Percentiles rank a stretch among this genome's conserved stretches.
Conservation (phyloP, 345 rosid genomes). For the Fremontodendron californicum region DNA sequence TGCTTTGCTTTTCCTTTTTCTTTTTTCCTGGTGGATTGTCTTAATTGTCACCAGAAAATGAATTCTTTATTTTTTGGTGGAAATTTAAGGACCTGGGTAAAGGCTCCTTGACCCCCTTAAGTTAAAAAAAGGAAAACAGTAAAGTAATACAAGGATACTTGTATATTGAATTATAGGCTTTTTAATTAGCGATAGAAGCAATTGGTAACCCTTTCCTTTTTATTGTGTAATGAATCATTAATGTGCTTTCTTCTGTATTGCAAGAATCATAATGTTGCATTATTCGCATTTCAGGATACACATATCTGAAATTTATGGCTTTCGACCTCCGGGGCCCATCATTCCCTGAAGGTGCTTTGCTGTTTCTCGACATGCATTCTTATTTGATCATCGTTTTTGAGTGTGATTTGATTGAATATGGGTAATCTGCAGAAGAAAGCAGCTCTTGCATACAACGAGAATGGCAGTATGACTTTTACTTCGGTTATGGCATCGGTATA, state of each 20-base stretch:
- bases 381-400: constrained; percentile 9
- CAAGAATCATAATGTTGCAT: neutral
- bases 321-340: constrained; percentile 64
- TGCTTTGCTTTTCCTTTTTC: neutral
- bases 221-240: neutral
- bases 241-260: neutral
- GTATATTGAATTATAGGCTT: neutral
- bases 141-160: neutral
- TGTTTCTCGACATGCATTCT: neutral
- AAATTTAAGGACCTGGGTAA: neutral
- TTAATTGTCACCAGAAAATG: neutral
- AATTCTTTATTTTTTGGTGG: neutral
- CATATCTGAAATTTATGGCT: constrained; percentile 29
- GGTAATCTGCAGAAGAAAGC: constrained; percentile 35
- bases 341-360: constrained; percentile 24
- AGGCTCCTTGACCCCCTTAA: neutral
- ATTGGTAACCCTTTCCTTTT: neutral
- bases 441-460: constrained; percentile 17
- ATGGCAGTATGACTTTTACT: constrained; percentile 40
- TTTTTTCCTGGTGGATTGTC: neutral
- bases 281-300: constrained; percentile 6
- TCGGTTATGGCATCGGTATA: constrained; percentile 51
- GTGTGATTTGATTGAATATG: constrained; percentile 5
- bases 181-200: neutral
- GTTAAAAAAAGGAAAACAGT: neutral